Evolutionary conservation across 805 yeast species (phyloP).

Genomic region (Candida lessepsii): DNA sequence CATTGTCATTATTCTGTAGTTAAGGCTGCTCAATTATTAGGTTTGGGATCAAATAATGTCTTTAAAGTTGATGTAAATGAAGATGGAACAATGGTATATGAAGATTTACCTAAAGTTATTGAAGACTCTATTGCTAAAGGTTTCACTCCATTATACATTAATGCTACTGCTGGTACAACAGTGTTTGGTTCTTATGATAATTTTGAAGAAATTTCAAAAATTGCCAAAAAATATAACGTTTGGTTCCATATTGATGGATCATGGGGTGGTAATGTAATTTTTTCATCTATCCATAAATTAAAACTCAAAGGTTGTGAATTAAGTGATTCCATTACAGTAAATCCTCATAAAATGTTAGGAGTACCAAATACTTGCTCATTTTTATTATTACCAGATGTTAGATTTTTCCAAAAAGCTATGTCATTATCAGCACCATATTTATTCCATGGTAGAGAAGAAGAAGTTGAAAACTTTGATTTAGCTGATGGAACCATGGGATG

Average conservation of each 20-base stretch:
- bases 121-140: slow-evolving; percentile 48
- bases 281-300: slow-evolving; percentile 47
- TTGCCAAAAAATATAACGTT: slow-evolving; percentile 53
- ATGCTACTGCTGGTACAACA: slow-evolving; percentile 87
- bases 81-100: slow-evolving; percentile 57
- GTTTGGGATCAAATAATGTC: slow-evolving; percentile 63
- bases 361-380: slow-evolving; percentile 79
- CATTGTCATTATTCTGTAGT: slow-evolving; percentile 82
- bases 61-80: slow-evolving; percentile 59
- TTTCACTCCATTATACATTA: slow-evolving; percentile 68
- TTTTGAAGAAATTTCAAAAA: slow-evolving; percentile 49
- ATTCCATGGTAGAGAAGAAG: slow-evolving; percentile 58
- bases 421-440: slow-evolving; percentile 78
- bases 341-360: slow-evolving; percentile 90
- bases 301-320: slow-evolving; percentile 58
- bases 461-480: slow-evolving; percentile 62
- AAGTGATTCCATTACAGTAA: slow-evolving; percentile 76
- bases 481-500: slow-evolving; percentile 94
- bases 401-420: slow-evolving; percentile 66
- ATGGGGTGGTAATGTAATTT: slow-evolving; percentile 86
- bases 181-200: slow-evolving; percentile 84
- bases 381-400: slow-evolving; percentile 66
- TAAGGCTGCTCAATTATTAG: slow-evolving; percentile 75
- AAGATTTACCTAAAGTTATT: slow-evolving; percentile 47
- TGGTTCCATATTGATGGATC: slow-evolving; percentile 90